These are phyloP conservation scores for Aspergillus piperis DNA, from an alignment of 2,329 filamentous ascomycete species.

Conservation along the genomic window DNA sequence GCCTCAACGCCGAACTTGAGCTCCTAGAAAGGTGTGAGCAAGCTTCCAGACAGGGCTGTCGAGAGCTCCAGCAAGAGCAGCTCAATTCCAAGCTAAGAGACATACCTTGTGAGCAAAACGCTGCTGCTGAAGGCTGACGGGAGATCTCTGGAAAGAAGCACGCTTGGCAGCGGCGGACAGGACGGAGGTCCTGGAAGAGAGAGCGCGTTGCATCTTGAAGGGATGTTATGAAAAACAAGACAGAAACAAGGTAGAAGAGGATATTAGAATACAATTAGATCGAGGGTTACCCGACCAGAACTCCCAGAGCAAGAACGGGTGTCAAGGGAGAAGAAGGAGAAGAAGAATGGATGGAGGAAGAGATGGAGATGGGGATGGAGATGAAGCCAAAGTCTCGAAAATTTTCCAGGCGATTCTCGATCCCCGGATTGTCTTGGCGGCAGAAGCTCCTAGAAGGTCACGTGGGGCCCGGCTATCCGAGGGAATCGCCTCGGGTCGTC, in stretches of 20 bases:
- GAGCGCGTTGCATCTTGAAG: constrained; percentile 87
- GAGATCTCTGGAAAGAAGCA: constrained; percentile 62
- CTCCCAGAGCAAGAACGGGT: constrained; percentile 36
- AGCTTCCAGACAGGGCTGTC: constrained; percentile 16
- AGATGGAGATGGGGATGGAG: constrained; percentile 32
- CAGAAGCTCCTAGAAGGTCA: constrained; percentile 47
- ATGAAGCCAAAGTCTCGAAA: constrained; percentile 45
- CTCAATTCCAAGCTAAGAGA: constrained; percentile 10
- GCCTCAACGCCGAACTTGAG: constrained; percentile 97
- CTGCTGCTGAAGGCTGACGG: constrained; percentile 79
- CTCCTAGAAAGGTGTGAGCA: constrained; percentile 62
- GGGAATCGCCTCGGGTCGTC: constrained; percentile 28
- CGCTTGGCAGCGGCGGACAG: constrained; percentile 63
- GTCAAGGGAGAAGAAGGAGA: constrained; percentile 35
- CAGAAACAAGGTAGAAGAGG: constrained; percentile 24
- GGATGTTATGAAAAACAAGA: constrained; percentile 25
- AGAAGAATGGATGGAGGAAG: constrained; percentile 28
- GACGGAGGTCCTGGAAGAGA: constrained; percentile 80
- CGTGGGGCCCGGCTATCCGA: constrained; percentile 34
- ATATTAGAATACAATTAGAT: constrained; percentile 23
- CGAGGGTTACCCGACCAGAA: constrained; percentile 34
- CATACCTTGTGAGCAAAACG: constrained; percentile 96
- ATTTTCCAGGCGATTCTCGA: constrained; percentile 44
- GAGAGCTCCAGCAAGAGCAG: constrained; percentile 23
- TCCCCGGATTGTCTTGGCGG: constrained; percentile 47